Evolutionary conservation across 345 rosid species (phyloP).

Genomic region (Carallia pectinifolia): DNA sequence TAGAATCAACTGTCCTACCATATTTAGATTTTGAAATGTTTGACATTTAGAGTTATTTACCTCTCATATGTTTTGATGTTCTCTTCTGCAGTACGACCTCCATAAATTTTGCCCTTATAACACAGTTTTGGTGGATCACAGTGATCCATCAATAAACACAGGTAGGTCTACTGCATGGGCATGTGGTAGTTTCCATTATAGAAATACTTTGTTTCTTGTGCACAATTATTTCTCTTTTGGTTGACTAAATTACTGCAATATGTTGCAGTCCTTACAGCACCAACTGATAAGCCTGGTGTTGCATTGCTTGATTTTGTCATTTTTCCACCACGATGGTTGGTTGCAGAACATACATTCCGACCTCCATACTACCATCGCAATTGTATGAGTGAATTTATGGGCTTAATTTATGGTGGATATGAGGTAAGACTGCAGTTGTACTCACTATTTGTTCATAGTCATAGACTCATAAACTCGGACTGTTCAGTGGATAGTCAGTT

Average conservation of each 20-base stretch:
- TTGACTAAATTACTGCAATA: slow-evolving; percentile 11
- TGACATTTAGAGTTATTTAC: background rate
- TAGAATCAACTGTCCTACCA: slow-evolving; percentile 17
- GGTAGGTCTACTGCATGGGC: slow-evolving; percentile 33
- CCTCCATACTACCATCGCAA: slow-evolving; percentile 98
- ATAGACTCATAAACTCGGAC: no score
- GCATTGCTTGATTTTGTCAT: slow-evolving; percentile 94
- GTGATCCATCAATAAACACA: slow-evolving; percentile 92
- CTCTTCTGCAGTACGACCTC: slow-evolving; percentile 73
- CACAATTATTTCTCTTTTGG: slow-evolving; percentile 16
- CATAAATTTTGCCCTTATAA: slow-evolving; percentile 90
- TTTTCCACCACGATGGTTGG: slow-evolving; percentile 97
- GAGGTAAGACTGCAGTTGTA: slow-evolving; percentile 48
- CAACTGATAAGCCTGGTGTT: slow-evolving; percentile 95
- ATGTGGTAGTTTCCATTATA: background rate
- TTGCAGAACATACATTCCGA: slow-evolving; percentile 92
- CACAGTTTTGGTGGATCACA: slow-evolving; percentile 85
- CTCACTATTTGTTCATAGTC: no score
- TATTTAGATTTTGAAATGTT: slow-evolving; percentile 1
- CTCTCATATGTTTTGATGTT: background rate
- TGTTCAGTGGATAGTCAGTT: no score
- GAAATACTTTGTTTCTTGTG: background rate
- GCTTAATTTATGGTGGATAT: slow-evolving; percentile 82
- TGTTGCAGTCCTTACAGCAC: slow-evolving; percentile 85
- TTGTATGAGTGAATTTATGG: slow-evolving; percentile 99